Evolutionary conservation across 257 asterid species (phyloP), one percentile per base, ranked within the genome.

Genomic region (Fraxinus cuspidata): DNA sequence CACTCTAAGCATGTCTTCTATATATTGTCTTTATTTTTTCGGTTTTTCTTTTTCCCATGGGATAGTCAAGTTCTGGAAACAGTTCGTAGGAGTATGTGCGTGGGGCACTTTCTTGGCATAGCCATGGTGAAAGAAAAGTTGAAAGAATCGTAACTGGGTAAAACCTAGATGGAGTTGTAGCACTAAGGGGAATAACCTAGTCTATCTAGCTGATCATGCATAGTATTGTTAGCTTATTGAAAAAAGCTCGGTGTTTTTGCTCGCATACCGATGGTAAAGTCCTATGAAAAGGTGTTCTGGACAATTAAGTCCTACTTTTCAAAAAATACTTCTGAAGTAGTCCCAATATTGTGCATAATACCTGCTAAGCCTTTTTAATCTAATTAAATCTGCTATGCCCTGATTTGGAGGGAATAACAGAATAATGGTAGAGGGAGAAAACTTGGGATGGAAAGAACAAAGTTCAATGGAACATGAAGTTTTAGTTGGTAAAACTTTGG

Each of bases 61-160:
- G 53, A 28, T 19, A 32, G 65, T 53, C n/a, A 73, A 69, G 28
- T 73, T 66, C 69, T 51, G 73, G n/a, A 58, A 21, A 47, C 67
- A 37, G 29, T 69, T 77, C 73, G 9, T 69, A 5, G 23, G 28
- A 68, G 56, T n/a, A 53, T 42, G 65, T 56, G 65, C 65, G n/a
- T 56, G 65, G 9, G 65, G 27, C 19, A 18, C n/a, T 53, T 53
- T 25, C 64, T 71, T 31, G 70, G 53, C 73, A 69, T 47, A 35
- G 75, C 75, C 51, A 15, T 9, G 64, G 49, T 19, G 65, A 56
- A 53, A 7, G 58, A 11, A 44, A 67, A 75, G 1, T 9, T n/a
- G 60, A 7, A 37, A 7, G 28, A 75, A 11, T 60, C 42, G n/a
- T 13, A 37, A 25, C 47, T 29, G 56, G 21, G 65, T 5, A n/a